A percentile compares a stretch with the other conserved stretches of the same genome.
Conservation (phyloP, 164 flowering plant species). For the Nymphaea colorata region DNA sequence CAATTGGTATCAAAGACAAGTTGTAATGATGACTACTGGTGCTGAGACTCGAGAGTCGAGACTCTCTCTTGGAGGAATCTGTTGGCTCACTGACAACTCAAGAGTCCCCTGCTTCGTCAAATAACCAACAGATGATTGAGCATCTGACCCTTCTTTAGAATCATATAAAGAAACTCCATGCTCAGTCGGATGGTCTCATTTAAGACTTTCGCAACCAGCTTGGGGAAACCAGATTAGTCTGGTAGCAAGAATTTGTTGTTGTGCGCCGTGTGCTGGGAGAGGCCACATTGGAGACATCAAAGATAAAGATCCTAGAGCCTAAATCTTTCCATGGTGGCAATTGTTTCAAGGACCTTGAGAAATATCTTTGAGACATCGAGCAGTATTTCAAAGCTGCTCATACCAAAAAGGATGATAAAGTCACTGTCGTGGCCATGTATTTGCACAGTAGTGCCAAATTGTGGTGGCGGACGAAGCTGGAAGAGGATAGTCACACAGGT, state of each 20-base stretch:
- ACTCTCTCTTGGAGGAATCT: too few species aligned
- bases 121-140: not conserved
- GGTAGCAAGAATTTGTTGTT: not conserved
- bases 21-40: not conserved
- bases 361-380: conserved; percentile 10
- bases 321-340: not conserved
- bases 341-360: conserved; percentile 7
- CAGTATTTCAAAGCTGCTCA: conserved; percentile 3
- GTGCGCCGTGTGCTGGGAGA: not conserved
- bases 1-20: too few species aligned
- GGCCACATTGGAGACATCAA: not conserved
- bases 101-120: not conserved
- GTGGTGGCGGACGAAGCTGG: conserved; percentile 1
- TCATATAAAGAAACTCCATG: not conserved
- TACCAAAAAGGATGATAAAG: not conserved
- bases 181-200: not conserved
- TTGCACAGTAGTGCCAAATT: conserved; percentile 4
- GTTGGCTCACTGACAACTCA: too few species aligned
- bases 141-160: not conserved
- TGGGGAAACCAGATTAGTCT: not conserved
- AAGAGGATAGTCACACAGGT: not conserved
- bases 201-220: not conserved
- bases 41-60: not conserved
- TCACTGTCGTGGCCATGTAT: conserved; percentile 1
- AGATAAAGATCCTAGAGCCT: conserved; percentile 2